Evolutionary conservation across 768 basidiomycete species (phyloP), one percentile per base, ranked within the genome.

Genomic region (Xerocomus brunneocitrinus): DNA sequence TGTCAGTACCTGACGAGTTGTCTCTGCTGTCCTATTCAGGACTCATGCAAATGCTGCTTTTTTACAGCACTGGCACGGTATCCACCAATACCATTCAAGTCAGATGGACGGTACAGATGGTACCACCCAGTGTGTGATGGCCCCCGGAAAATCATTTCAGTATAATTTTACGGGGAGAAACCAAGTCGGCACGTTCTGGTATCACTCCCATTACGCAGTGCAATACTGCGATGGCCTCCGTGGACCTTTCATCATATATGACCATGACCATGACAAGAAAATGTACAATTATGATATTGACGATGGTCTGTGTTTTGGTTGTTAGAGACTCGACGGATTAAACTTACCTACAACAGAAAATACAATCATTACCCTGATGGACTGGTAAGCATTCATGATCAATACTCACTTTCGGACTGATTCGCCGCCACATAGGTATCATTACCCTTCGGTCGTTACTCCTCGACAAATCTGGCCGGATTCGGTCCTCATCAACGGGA

Each of bases 211-310:
- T 36, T 61, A 56, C 22, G 52, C 39, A 1, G 47, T 56, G 28
- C 62, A 62, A 43, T 55, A 60, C 8, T 62, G 61, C 35, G 79
- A 82, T 52, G 79, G 79, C 1, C 67, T 81, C 7, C 62, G 79
- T 39, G 79, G 78, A 2, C 64, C 74, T 14, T 30, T 79, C 35
- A 73, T 80, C 10, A 63, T 79, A n/a, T 74, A 74, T 38, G 75
- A 77, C 49, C 69, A 63, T 13, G 36, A 62, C 5, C 61, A 67
- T 50, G 61, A 58, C 3, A 59, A 54, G 43, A 44, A 34, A 6
- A 9, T n/a, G 5, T 22, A 30, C 9, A 4, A 47, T 8, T 63
- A 66, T 13, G 58, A 63, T 34, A 41, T 60, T n/a, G 64, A 66
- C 27, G 49, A 66, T 32, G 64, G 60, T 66, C 52, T 6, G 63